These are phyloP conservation scores for Boehmeria nivea DNA, from an alignment of 306 rosid genomes.

Conservation along the genomic window DNA sequence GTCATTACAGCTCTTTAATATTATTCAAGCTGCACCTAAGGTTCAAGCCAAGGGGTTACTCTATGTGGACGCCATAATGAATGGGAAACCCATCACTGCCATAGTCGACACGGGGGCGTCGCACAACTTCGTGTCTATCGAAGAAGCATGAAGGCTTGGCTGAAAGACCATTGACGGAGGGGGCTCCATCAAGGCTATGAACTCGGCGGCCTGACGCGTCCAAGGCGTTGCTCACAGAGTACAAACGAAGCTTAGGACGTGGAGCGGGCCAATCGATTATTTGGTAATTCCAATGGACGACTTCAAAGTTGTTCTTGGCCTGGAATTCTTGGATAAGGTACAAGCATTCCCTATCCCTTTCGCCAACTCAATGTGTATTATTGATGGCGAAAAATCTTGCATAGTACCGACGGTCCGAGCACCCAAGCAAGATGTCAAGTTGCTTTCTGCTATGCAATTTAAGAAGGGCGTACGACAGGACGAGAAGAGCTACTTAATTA, in stretches of 20 bases:
- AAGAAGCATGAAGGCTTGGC: background rate
- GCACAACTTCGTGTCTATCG: background rate
- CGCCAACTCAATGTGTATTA: no score
- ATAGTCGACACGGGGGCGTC: background rate
- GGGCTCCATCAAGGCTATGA: background rate
- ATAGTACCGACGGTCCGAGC: no score
- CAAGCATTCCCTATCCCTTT: no score
- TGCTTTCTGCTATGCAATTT: no score
- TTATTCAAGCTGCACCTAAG: background rate
- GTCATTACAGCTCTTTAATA: background rate
- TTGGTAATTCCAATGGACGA: no score
- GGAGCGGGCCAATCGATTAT: no score
- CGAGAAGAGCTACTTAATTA: no score
- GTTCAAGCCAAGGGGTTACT: background rate
- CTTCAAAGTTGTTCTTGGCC: no score
- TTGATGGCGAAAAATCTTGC: no score
- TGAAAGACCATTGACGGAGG: background rate
- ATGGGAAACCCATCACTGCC: background rate
- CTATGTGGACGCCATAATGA: background rate
- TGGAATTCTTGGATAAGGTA: no score
- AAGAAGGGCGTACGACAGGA: no score
- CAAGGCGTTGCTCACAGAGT: background rate
- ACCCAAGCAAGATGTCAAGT: no score
- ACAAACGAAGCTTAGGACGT: background rate
- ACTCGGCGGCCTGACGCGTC: background rate